These are phyloP conservation scores for Phytophthora tentaculata DNA, from an alignment of 352 stramenopile genomes.

Conservation along the genomic window DNA sequence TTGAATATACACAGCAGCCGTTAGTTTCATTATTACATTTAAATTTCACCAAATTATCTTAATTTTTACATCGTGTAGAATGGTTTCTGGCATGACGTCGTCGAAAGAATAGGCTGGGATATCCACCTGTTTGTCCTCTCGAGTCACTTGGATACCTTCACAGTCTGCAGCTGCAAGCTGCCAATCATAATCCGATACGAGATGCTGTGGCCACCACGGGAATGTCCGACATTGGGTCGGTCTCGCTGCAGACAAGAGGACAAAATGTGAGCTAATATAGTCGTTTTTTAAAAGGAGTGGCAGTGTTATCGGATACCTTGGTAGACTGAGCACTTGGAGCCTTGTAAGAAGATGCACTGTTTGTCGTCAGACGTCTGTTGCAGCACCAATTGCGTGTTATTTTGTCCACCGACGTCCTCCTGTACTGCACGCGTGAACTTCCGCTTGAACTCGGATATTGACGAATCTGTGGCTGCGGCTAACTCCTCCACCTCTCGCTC, in stretches of 20 bases:
- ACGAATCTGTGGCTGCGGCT: slow-evolving; percentile 35
- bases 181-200: slow-evolving; percentile 86
- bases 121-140: slow-evolving; percentile 4
- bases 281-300: not conserved
- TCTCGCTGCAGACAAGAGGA: slow-evolving; percentile 37
- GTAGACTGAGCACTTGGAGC: slow-evolving; percentile 75
- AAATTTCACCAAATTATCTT: not conserved
- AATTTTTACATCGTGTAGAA: slow-evolving; percentile 68
- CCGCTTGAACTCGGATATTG: slow-evolving; percentile 41
- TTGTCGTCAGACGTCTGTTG: slow-evolving; percentile 58
- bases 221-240: slow-evolving; percentile 85
- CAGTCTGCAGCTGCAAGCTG: slow-evolving; percentile 61
- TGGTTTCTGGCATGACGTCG: slow-evolving; percentile 62
- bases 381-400: slow-evolving; percentile 43
- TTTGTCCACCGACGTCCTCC: slow-evolving; percentile 27
- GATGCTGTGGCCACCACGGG: slow-evolving; percentile 81
- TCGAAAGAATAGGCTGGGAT: slow-evolving; percentile 43
- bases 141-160: slow-evolving; percentile 57
- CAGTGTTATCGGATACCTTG: slow-evolving; percentile 32
- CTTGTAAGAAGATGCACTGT: slow-evolving; percentile 73
- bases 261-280: not conserved
- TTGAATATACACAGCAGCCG: not conserved
- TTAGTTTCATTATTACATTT: not conserved
- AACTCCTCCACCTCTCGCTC: slow-evolving; percentile 59
- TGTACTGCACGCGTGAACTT: slow-evolving; percentile 39